Percentiles rank a stretch among this genome's conserved stretches.
Evolutionary conservation across 805 yeast genomes (phyloP).

Genomic region (Metschnikowia borealis): DNA sequence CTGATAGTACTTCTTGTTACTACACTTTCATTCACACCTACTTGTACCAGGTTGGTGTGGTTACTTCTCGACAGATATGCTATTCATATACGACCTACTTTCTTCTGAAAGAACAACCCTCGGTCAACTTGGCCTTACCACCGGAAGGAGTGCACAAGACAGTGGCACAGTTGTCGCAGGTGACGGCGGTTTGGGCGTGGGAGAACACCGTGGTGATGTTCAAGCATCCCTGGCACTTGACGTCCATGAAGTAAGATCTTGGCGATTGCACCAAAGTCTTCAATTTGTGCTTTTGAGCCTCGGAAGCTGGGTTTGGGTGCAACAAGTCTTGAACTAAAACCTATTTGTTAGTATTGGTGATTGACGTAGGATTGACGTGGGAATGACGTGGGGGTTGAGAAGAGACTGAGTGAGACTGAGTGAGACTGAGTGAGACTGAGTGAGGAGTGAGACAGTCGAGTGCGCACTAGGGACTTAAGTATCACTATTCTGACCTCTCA

Average conservation of each 20-base stretch:
- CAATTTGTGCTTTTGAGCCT: constrained; percentile 36
- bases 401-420: no score
- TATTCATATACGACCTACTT: constrained; percentile 21
- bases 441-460: no score
- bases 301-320: constrained; percentile 38
- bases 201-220: constrained; percentile 41
- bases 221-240: constrained; percentile 41
- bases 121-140: constrained; percentile 42
- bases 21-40: no score
- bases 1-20: no score
- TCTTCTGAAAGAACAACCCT: constrained; percentile 41
- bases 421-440: no score
- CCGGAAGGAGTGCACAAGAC: constrained; percentile 41
- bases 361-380: no score
- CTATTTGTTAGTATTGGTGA: constrained; percentile 18
- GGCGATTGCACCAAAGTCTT: constrained; percentile 40
- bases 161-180: constrained; percentile 39
- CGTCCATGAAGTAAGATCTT: constrained; percentile 42
- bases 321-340: constrained; percentile 44
- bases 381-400: no score
- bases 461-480: no score
- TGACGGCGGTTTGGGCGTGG: constrained; percentile 41
- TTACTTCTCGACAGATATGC: background rate
- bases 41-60: no score
- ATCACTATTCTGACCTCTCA: no score